These are phyloP conservation scores for Penicillium cosmopolitanum DNA, from an alignment of 495 filamentous ascomycete genomes.

Conservation along the genomic window DNA sequence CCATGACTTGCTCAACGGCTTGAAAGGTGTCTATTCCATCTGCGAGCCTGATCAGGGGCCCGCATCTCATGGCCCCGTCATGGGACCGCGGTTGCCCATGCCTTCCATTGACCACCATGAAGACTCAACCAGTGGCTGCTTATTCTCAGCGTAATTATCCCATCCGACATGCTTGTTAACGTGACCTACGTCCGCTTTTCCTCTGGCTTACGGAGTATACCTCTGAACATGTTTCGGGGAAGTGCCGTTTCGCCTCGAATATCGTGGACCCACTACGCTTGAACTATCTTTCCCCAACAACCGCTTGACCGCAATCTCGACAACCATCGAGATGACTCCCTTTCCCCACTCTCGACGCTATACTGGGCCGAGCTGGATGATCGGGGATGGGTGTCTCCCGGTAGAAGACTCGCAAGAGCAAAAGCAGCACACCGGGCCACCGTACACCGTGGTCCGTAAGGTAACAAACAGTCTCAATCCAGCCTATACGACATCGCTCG, in stretches of 20 bases:
- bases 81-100: constrained; percentile 16
- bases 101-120: background rate
- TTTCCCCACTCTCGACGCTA: constrained; percentile 12
- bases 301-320: constrained; percentile 34
- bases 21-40: background rate
- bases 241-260: constrained; percentile 7
- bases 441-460: too few species aligned
- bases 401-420: background rate
- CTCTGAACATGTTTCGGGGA: background rate
- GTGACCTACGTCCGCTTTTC: background rate
- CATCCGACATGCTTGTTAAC: background rate
- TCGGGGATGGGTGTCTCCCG: background rate
- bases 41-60: constrained; percentile 23
- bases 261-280: constrained; percentile 26
- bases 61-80: constrained; percentile 29
- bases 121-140: constrained; percentile 4
- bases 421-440: too few species aligned
- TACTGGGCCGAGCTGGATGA: background rate
- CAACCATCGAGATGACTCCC: background rate
- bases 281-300: constrained; percentile 29
- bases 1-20: constrained; percentile 3
- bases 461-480: too few species aligned
- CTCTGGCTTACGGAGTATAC: background rate
- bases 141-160: background rate
- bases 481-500: too few species aligned